Evolutionary conservation across 441 rosid species (phyloP), one percentile per base, ranked within the genome.

Genomic region (Arabidopsis lyrata): DNA sequence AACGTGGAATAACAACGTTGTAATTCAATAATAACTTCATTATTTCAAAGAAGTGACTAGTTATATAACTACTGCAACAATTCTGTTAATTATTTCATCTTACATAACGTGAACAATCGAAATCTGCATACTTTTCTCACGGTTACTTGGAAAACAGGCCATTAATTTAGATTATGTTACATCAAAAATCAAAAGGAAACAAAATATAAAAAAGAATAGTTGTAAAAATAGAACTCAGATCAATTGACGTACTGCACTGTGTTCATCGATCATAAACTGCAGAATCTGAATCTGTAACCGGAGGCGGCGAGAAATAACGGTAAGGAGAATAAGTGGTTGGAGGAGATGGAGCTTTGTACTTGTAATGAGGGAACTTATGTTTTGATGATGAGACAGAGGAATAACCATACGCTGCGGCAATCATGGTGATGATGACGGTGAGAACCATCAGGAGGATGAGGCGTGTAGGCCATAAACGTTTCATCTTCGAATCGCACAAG

Each of bases 311-410:
- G 81, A 77, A 77, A 18, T 77, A 77, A 35, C 74, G 77, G 59
- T 77, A 77, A 72, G 81, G 81, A 66, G 81, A 77, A 72, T 59
- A 77, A 8, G 77, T 77, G 0, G 65, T 60, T 1, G 81, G 77
- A 66, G 81, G 81, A 53, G 27, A 16, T 16, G 77, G 81, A 1
- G 81, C 69, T 72, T 77, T 77, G 65, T 72, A 77, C 15, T 77
- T 77, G 77, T 77, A 77, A 66, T 77, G 81, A 42, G 81, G 81
- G 22, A 77, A 77, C 68, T 72, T 77, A 77, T 77, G 77, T 20
- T 44, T 53, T 72, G 74, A 32, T 27, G 81, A 58, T 2, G 80
- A 31, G 22, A 35, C 72, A 48, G 77, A 74, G 0, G 75, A 77
- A 29, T 61, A 66, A 16, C 77, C 80, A 72, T 72, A 77, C 0